Conservation (phyloP, 495 filamentous ascomycete species). For the Talaromyces stipitatus region DNA sequence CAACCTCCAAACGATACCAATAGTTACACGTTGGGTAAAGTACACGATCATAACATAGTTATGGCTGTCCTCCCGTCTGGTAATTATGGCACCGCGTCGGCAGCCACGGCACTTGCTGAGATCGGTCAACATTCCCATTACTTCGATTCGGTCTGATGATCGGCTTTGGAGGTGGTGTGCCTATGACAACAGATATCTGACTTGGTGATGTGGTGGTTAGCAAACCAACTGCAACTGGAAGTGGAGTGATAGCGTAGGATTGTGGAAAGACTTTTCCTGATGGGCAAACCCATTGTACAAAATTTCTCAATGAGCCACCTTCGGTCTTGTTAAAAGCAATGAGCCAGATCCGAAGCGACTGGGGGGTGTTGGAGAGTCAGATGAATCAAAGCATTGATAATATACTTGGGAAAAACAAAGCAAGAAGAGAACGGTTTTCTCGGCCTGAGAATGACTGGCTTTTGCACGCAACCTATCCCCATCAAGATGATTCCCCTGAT, state of each 20-base stretch:
- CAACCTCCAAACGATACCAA: slow-evolving; percentile 19
- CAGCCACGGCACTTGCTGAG: slow-evolving; percentile 22
- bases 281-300: slow-evolving; percentile 19
- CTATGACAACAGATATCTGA: slow-evolving; percentile 24
- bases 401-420: slow-evolving; percentile 10
- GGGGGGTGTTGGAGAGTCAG: slow-evolving; percentile 1
- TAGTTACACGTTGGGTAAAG: slow-evolving; percentile 24
- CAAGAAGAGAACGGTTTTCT: slow-evolving; percentile 12
- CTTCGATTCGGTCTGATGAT: slow-evolving; percentile 36
- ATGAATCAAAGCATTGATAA: slow-evolving; percentile 9
- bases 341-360: slow-evolving; percentile 10
- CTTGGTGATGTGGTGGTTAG: slow-evolving; percentile 41
- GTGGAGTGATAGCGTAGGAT: slow-evolving; percentile 36
- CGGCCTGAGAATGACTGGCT: slow-evolving; percentile 12
- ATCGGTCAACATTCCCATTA: slow-evolving; percentile 23
- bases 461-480: slow-evolving; percentile 15
- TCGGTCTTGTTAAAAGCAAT: slow-evolving; percentile 18
- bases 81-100: slow-evolving; percentile 12
- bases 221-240: slow-evolving; percentile 16
- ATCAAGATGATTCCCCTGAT: slow-evolving; percentile 6
- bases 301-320: slow-evolving; percentile 21
- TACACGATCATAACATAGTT: slow-evolving; percentile 25
- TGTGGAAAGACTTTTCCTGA: slow-evolving; percentile 31
- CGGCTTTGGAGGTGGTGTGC: slow-evolving; percentile 28
- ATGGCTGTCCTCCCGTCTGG: slow-evolving; percentile 21